phyloP scores from a whole-genome alignment of 2,329 filamentous ascomycete genomes.

The Fusarium bactridioides region DNA sequence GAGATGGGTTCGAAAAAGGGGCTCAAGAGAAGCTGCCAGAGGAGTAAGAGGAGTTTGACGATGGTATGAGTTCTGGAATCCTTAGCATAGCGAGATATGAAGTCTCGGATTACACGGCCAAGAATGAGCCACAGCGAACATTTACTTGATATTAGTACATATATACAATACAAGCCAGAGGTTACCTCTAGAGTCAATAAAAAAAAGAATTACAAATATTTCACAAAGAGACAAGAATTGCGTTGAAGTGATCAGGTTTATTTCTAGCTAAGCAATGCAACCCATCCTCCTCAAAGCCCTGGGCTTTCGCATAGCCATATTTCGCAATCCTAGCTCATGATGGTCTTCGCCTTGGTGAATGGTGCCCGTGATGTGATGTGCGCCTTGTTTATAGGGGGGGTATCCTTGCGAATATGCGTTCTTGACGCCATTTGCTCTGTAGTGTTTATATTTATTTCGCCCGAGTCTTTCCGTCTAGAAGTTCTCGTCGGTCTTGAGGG shows the following conservation, averaged over 20 bases:
- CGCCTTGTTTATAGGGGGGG: constrained; percentile 22
- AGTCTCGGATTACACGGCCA: constrained; percentile 28
- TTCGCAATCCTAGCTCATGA: neutral
- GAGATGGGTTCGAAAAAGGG: neutral
- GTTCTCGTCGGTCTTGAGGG: constrained; percentile 34
- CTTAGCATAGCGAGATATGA: constrained; percentile 23
- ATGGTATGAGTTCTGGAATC: constrained; percentile 7
- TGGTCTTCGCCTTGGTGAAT: constrained; percentile 2
- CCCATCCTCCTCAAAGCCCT: neutral
- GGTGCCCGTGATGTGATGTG: neutral
- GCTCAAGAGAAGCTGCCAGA: constrained; percentile 3
- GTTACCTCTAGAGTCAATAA: neutral
- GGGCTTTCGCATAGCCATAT: neutral
- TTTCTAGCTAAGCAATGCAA: constrained; percentile 7
- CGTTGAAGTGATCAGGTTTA: constrained; percentile 8
- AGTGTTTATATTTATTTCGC: neutral
- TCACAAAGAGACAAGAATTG: neutral
- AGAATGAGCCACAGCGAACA: constrained; percentile 30
- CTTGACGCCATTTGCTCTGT: constrained; percentile 6
- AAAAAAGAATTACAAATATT: neutral
- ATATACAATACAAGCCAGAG: neutral
- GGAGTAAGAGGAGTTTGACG: constrained; percentile 1
- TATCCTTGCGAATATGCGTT: constrained; percentile 31
- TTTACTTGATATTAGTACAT: constrained; percentile 24
- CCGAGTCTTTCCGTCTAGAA: constrained; percentile 8